Evolutionary conservation across 1,139 yeast species (phyloP).

Genomic region (Candida mesenterica): DNA sequence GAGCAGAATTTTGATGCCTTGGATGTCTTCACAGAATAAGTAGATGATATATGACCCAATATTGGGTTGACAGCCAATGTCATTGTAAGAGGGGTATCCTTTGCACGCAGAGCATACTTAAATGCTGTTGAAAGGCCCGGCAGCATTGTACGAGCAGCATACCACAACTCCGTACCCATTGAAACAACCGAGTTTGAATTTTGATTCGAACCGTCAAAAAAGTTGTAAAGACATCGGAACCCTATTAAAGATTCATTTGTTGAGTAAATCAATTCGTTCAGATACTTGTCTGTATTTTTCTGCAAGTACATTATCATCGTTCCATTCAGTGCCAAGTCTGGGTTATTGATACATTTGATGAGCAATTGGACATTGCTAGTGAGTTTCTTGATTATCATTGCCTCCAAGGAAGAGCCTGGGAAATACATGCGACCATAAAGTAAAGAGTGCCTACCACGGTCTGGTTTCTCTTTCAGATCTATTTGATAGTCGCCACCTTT

Average conservation of each 20-base stretch:
- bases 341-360: slow-evolving; percentile 73
- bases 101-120: slow-evolving; percentile 82
- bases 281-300: slow-evolving; percentile 59
- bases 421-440: slow-evolving; percentile 83
- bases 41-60: slow-evolving; percentile 84
- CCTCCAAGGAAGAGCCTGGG: slow-evolving; percentile 86
- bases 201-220: slow-evolving; percentile 38
- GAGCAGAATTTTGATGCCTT: slow-evolving; percentile 78
- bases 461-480: neutral
- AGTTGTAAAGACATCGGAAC: slow-evolving; percentile 71
- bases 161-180: slow-evolving; percentile 87
- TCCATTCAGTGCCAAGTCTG: slow-evolving; percentile 54
- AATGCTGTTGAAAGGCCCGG: slow-evolving; percentile 84
- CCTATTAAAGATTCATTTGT: slow-evolving; percentile 89
- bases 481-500: slow-evolving; percentile 52
- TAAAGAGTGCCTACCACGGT: slow-evolving; percentile 17
- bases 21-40: slow-evolving; percentile 83
- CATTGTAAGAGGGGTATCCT: slow-evolving; percentile 84
- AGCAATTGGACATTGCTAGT: slow-evolving; percentile 61
- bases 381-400: slow-evolving; percentile 74
- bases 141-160: slow-evolving; percentile 78
- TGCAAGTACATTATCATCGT: slow-evolving; percentile 73
- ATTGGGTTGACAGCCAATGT: slow-evolving; percentile 87
- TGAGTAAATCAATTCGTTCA: slow-evolving; percentile 80
- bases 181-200: slow-evolving; percentile 51